These are phyloP conservation scores for Neophaeococcomyces aloes DNA, from an alignment of 2,329 filamentous ascomycete genomes.

Conservation along the genomic window DNA sequence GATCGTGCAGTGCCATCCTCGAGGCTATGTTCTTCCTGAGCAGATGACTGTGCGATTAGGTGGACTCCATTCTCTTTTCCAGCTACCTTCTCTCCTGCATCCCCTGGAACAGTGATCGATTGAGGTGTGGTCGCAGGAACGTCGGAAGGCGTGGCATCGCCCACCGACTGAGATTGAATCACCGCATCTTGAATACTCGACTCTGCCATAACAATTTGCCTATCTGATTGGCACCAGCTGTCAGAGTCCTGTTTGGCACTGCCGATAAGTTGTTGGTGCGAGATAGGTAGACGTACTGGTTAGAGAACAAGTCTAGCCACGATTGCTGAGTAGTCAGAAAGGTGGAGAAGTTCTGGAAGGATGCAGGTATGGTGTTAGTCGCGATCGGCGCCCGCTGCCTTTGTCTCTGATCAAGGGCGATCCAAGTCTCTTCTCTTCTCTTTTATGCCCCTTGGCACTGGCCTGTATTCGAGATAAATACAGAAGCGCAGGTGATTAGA, in stretches of 20 bases:
- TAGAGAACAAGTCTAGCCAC: slow-evolving; percentile 2
- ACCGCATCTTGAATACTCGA: slow-evolving; percentile 60
- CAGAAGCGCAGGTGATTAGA: not conserved
- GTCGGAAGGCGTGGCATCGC: slow-evolving; percentile 54
- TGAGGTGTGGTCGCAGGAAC: slow-evolving; percentile 52
- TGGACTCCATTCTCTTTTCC: slow-evolving; percentile 30
- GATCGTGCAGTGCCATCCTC: slow-evolving; percentile 45
- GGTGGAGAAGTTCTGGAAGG: not conserved
- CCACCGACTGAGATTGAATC: slow-evolving; percentile 59
- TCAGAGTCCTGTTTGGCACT: slow-evolving; percentile 26
- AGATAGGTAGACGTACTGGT: slow-evolving; percentile 5
- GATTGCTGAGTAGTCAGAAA: not conserved
- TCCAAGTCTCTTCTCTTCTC: not conserved
- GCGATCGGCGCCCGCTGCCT: slow-evolving; percentile 2
- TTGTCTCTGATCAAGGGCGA: slow-evolving; percentile 2
- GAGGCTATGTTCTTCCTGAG: slow-evolving; percentile 14
- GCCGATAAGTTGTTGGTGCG: not conserved
- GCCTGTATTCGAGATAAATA: not conserved
- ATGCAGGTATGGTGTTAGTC: not conserved
- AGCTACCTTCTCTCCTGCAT: slow-evolving; percentile 31
- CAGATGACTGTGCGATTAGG: slow-evolving; percentile 21
- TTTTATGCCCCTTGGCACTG: slow-evolving; percentile 1
- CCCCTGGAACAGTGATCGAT: slow-evolving; percentile 29
- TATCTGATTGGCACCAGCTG: slow-evolving; percentile 30
- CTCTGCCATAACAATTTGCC: slow-evolving; percentile 61